Conservation (phyloP, 805 yeast genomes). For the Metschnikowia vanudenii region DNA sequence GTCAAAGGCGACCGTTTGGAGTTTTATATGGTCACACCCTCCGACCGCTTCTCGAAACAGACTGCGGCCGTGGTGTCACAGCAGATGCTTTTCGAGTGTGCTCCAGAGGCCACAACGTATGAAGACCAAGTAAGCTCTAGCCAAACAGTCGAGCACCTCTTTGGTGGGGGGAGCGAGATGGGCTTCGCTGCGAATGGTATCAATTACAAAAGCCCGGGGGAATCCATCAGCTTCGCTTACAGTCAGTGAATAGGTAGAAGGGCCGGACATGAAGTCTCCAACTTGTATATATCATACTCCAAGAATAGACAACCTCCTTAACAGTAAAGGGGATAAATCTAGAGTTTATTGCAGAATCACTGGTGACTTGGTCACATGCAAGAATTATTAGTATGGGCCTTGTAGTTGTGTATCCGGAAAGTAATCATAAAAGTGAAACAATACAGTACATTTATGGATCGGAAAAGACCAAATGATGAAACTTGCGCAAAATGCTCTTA, state of each 20-base stretch:
- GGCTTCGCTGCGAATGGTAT: constrained; percentile 17
- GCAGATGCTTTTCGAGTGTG: constrained; percentile 29
- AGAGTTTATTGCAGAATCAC: too few species aligned
- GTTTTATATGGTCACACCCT: constrained; percentile 46
- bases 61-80: constrained; percentile 10
- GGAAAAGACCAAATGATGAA: too few species aligned
- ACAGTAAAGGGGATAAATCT: too few species aligned
- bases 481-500: too few species aligned
- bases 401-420: too few species aligned
- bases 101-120: constrained; percentile 30
- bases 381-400: too few species aligned
- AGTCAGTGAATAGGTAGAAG: not conserved
- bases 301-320: not conserved
- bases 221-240: constrained; percentile 13
- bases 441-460: too few species aligned
- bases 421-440: too few species aligned
- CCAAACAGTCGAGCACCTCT: constrained; percentile 15
- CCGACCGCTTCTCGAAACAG: constrained; percentile 21
- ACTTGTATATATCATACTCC: not conserved
- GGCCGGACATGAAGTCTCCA: not conserved
- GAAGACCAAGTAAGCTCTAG: constrained; percentile 1
- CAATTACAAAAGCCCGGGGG: constrained; percentile 19
- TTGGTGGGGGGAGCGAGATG: constrained; percentile 21
- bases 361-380: too few species aligned
- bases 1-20: constrained; percentile 46